These are phyloP conservation scores for Deuterostichococcus epilithicus DNA, from an alignment of 139 green algal species.

Conservation along the genomic window DNA sequence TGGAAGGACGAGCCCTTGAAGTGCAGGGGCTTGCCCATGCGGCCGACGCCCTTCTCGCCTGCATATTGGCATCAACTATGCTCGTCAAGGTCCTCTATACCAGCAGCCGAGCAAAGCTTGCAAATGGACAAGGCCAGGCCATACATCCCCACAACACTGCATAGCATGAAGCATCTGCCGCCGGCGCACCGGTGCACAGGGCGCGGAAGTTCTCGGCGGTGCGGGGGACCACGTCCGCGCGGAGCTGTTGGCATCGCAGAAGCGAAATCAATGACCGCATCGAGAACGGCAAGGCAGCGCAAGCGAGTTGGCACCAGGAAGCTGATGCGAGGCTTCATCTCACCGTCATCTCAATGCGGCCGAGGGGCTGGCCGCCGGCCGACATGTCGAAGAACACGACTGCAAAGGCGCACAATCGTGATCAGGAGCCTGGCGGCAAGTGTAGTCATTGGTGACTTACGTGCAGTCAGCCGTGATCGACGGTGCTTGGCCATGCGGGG, in stretches of 20 bases:
- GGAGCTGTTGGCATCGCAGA: conserved; percentile 27
- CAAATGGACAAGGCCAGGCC: too few species aligned
- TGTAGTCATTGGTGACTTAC: too few species aligned
- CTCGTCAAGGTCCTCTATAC: too few species aligned
- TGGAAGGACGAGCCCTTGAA: conserved; percentile 89
- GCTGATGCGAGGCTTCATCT: background rate
- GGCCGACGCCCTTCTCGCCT: conserved; percentile 72
- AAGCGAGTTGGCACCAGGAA: too few species aligned
- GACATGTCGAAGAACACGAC: conserved; percentile 59
- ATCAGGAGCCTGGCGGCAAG: too few species aligned
- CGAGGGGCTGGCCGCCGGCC: conserved; percentile 45
- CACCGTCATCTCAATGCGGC: conserved; percentile 68
- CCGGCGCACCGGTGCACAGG: conserved; percentile 73
- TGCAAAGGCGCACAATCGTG: too few species aligned
- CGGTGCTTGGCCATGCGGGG: too few species aligned
- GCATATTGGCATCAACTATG: too few species aligned
- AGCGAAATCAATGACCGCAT: background rate
- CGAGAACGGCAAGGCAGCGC: background rate
- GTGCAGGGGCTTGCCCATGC: conserved; percentile 75
- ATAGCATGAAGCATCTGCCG: background rate
- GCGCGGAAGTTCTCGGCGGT: conserved; percentile 90
- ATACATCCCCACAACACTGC: background rate
- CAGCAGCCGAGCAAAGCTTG: too few species aligned
- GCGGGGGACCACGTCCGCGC: conserved; percentile 67
- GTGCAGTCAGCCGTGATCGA: too few species aligned